Conservation (phyloP, 805 yeast genomes). For the Myxozyma vanderwaltii region DNA sequence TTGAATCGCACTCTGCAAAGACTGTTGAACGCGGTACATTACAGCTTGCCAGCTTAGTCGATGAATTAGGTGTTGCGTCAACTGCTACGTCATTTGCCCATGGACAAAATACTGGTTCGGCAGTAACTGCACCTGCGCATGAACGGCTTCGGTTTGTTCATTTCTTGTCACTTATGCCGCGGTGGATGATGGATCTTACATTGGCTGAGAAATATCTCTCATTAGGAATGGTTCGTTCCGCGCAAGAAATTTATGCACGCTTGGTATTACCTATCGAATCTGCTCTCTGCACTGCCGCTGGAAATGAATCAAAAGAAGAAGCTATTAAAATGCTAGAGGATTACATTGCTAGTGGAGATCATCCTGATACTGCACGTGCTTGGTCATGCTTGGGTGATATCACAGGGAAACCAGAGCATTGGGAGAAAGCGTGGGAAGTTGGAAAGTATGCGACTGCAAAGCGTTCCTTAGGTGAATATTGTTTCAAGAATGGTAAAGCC, state of each 20-base stretch:
- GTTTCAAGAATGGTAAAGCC: conserved; percentile 56
- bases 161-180: conserved; percentile 74
- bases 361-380: conserved; percentile 70
- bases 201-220: conserved; percentile 87
- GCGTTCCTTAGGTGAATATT: conserved; percentile 73
- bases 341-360: conserved; percentile 46
- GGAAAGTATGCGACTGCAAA: conserved; percentile 86
- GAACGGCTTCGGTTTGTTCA: conserved; percentile 71
- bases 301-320: conserved; percentile 53
- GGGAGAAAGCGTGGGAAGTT: conserved; percentile 86
- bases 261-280: conserved; percentile 75
- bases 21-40: conserved; percentile 92
- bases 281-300: conserved; percentile 87
- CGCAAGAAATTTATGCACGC: conserved; percentile 84
- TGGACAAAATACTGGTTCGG: conserved; percentile 29
- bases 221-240: conserved; percentile 80
- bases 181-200: conserved; percentile 79
- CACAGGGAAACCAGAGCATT: conserved; percentile 67
- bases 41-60: conserved; percentile 89
- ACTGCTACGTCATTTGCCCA: conserved; percentile 40
- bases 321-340: conserved; percentile 63
- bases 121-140: conserved; percentile 45
- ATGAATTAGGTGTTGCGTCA: conserved; percentile 70
- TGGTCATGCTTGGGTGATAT: conserved; percentile 84
- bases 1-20: conserved; percentile 77